A percentile compares a stretch with the other conserved stretches of the same genome.
phyloP scores from a whole-genome alignment of 2,329 filamentous ascomycete genomes.

The Pseudogymnoascus sp. region DNA sequence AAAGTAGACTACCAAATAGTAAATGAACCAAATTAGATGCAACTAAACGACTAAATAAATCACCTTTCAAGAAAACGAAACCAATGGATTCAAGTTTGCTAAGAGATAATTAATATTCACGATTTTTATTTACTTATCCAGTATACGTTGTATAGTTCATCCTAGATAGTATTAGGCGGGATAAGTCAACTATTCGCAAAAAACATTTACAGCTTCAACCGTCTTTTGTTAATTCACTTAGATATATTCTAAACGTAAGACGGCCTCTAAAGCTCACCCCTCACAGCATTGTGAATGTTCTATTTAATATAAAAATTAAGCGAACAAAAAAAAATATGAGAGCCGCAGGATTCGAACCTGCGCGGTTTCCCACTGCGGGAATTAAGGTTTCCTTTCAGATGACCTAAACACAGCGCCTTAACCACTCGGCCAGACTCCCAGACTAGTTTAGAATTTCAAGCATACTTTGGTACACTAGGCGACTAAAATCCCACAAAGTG shows the following conservation, averaged over 20 bases:
- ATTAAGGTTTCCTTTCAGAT: conserved; percentile 19
- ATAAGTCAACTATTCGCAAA: background rate
- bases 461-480: background rate
- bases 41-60: background rate
- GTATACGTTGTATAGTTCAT: background rate
- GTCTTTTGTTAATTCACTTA: background rate
- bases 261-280: background rate
- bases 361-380: conserved; percentile 36
- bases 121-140: no score
- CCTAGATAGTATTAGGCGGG: no score
- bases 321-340: conserved; percentile 26
- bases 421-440: conserved; percentile 46
- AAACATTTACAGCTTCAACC: background rate
- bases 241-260: background rate
- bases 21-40: background rate
- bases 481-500: background rate
- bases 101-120: background rate
- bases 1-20: background rate
- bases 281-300: background rate
- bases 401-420: conserved; percentile 49
- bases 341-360: conserved; percentile 45
- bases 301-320: background rate
- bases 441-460: background rate
- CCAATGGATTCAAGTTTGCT: background rate
- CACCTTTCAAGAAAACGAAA: no score